Base-by-base conservation (phyloP, 2,329 filamentous ascomycete genomes). In the Harringtonia lauricola region DNA sequence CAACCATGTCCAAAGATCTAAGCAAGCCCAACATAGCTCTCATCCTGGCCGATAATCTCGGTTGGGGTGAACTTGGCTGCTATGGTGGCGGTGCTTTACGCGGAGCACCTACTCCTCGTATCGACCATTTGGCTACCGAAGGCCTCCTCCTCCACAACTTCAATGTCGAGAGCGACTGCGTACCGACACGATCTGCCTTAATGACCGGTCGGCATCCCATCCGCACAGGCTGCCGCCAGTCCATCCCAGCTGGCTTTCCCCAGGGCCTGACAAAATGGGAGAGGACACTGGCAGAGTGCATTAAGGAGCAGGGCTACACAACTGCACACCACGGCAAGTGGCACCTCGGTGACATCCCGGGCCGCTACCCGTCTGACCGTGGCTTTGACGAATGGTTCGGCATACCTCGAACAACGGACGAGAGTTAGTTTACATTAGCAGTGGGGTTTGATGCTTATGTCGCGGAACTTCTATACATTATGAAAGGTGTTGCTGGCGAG, bases 311-410 rank as follows among this genome's bases (percentile, higher is more conserved):
- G 2, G 52, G 48, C 3, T 61, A 61, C 33, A 49, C 53, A 0
- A 61, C 52, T 0, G 59, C 59, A 0, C 59, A 64, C 39, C 58
- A 62, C 36, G 59, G 59, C 0, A 62, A 63, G 30, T 63, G 60
- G 61, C 59, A 63, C 34, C 48, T 63, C 2, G 59, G 60, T 0
- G 60, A 63, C 38, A 48, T 62, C 1, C 52, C 55, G 0, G 60
- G 60, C 1, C 54, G 60, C 1, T 63, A 62, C 8, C 60, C 60
- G 0, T 59, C 54, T 2, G 60, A 61, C 24, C 43, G 60, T 2
- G 60, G 61, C 0, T 64, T 64, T 21, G 58, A 63, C 24, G 57
- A 63, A 29, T 64, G 60, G 59, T 59, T 55, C 10, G 59, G 61
- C 1, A 64, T 64, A 15, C 60, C 60, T 0, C 44, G 60, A 8